Evolutionary conservation across 257 asterid species (phyloP).

Genomic region (Capsicum rhomboideum): DNA sequence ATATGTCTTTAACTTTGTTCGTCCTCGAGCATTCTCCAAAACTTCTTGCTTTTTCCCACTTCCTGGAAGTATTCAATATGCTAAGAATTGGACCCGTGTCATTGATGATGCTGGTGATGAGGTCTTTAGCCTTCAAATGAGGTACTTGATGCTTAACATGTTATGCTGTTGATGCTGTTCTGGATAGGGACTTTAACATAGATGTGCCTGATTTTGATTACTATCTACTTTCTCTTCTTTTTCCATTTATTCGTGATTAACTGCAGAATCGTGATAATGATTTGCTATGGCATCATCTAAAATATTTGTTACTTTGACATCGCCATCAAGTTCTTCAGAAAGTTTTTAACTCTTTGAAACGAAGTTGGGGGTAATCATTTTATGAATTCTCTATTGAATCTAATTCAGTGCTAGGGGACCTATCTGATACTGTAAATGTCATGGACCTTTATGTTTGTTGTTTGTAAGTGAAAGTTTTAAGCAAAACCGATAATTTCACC

Average conservation of each 20-base stretch:
- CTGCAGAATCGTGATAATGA: background rate
- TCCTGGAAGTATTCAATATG: slow-evolving; percentile 30
- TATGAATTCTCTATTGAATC: background rate
- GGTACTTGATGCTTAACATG: slow-evolving; percentile 30
- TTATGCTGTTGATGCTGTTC: background rate
- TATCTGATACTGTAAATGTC: background rate
- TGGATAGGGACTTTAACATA: background rate
- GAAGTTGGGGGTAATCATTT: background rate
- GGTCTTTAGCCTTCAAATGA: slow-evolving; percentile 65
- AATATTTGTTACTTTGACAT: background rate
- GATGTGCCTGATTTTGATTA: background rate
- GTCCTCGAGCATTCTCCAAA: slow-evolving; percentile 46
- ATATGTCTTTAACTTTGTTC: slow-evolving; percentile 43
- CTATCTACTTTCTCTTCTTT: background rate
- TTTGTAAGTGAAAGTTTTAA: background rate
- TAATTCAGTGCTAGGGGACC: background rate
- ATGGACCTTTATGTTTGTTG: background rate
- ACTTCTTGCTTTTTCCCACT: slow-evolving; percentile 62
- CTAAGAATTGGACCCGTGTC: slow-evolving; percentile 35
- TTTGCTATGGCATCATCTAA: background rate
- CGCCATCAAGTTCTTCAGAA: background rate
- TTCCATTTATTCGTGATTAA: background rate
- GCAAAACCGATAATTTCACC: background rate
- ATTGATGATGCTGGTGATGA: slow-evolving; percentile 62
- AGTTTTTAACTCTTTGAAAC: background rate